A percentile compares a stretch with the other conserved stretches of the same genome.
phyloP scores from a whole-genome alignment of 2,329 filamentous ascomycete genomes.

The Pezicula carpinea region DNA sequence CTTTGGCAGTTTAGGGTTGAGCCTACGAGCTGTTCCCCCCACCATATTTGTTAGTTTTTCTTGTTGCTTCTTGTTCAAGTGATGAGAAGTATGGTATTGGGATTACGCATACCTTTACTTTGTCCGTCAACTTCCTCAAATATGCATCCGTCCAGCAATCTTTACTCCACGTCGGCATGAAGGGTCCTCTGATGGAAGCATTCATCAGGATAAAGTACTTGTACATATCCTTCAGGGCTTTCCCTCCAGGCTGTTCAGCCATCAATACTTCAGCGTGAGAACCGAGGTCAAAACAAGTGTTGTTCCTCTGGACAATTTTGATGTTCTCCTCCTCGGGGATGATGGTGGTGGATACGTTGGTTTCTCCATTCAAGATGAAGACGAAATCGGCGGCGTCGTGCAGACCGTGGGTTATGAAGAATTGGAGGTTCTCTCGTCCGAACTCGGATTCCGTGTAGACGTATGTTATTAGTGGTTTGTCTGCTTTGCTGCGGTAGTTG shows the following conservation, averaged over 20 bases:
- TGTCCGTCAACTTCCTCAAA: conserved; percentile 11
- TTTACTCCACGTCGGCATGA: conserved; percentile 15
- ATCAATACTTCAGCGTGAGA: conserved; percentile 15
- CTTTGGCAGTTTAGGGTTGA: conserved; percentile 13
- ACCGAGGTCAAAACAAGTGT: conserved; percentile 21
- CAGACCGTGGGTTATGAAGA: conserved; percentile 18
- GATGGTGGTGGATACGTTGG: conserved; percentile 2
- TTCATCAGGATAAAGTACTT: conserved; percentile 21
- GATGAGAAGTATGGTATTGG: background rate
- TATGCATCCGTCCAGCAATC: conserved; percentile 20
- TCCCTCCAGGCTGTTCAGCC: conserved; percentile 3
- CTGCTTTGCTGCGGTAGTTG: background rate
- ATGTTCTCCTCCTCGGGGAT: conserved; percentile 15
- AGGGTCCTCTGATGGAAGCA: conserved; percentile 20
- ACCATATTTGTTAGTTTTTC: background rate
- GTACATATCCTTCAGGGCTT: conserved; percentile 14
- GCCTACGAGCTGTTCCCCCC: conserved; percentile 11
- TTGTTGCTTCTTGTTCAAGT: background rate
- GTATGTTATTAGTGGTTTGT: conserved; percentile 7
- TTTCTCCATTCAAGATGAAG: conserved; percentile 21
- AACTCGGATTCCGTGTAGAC: conserved; percentile 14
- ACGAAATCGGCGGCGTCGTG: conserved; percentile 20
- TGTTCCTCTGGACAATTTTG: conserved; percentile 11
- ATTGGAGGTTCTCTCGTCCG: conserved; percentile 17
- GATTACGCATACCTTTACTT: conserved; percentile 19